Evolutionary conservation across 2,329 filamentous ascomycete species (phyloP).

Genomic region (Bipolaris victoriae): DNA sequence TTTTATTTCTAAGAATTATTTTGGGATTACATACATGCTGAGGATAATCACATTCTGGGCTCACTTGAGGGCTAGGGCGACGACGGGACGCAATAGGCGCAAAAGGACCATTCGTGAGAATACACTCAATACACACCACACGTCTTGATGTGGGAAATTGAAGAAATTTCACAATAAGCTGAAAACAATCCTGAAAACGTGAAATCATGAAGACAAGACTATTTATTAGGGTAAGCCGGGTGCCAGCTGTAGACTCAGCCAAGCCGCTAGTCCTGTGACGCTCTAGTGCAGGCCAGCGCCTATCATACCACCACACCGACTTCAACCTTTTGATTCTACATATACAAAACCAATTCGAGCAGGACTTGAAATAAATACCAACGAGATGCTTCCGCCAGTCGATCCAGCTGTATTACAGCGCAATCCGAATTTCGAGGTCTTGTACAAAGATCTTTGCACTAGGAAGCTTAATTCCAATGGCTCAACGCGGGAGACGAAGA

Average conservation of each 20-base stretch:
- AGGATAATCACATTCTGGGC: constrained; percentile 54
- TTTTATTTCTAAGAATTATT: constrained; percentile 52
- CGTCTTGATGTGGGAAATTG: neutral
- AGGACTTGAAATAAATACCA: neutral
- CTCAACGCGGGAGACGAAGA: constrained; percentile 52
- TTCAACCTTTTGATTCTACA: neutral
- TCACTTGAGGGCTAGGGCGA: constrained; percentile 62
- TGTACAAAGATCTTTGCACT: constrained; percentile 54
- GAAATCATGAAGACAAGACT: neutral
- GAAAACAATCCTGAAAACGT: no score
- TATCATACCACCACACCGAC: constrained; percentile 5
- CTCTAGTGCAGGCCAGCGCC: constrained; percentile 8
- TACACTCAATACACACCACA: constrained; percentile 54
- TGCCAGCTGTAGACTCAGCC: neutral
- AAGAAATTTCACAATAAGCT: neutral
- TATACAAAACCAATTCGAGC: neutral
- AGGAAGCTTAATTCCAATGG: constrained; percentile 54
- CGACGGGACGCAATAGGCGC: constrained; percentile 67
- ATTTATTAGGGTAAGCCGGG: no score
- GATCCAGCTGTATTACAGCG: constrained; percentile 45
- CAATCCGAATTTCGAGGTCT: constrained; percentile 53
- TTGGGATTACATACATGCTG: constrained; percentile 57
- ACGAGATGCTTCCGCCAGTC: constrained; percentile 52
- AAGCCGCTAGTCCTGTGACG: constrained; percentile 12
- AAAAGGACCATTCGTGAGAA: constrained; percentile 68